A percentile compares a stretch with the other conserved stretches of the same genome.
Evolutionary conservation across 2,329 filamentous ascomycete genomes (phyloP).

Genomic region (Aspergillus felis): DNA sequence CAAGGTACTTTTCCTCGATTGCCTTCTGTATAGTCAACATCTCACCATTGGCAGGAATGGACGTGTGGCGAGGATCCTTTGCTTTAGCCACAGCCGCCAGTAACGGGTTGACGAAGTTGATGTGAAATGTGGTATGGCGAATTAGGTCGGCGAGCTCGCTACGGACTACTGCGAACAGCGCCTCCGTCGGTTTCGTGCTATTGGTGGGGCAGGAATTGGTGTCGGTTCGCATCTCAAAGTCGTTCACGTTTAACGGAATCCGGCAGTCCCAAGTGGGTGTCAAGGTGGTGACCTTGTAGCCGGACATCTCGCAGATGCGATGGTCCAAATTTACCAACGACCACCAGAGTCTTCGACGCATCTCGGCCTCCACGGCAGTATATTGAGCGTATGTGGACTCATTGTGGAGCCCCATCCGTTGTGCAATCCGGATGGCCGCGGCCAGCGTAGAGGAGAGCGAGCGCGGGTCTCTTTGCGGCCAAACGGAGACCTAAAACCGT

Average conservation of each 20-base stretch:
- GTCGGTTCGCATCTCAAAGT: constrained; percentile 37
- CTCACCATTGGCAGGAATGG: too few species aligned
- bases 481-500: too few species aligned
- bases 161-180: constrained; percentile 43
- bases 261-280: constrained; percentile 44
- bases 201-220: constrained; percentile 33
- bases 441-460: constrained; percentile 59
- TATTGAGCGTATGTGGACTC: constrained; percentile 51
- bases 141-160: constrained; percentile 42
- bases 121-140: constrained; percentile 37
- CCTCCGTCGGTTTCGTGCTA: constrained; percentile 36
- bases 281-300: constrained; percentile 39
- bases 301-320: constrained; percentile 64
- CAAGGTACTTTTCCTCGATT: constrained; percentile 47
- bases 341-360: constrained; percentile 72
- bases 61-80: too few species aligned
- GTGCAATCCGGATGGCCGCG: constrained; percentile 63
- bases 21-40: constrained; percentile 29
- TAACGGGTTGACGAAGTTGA: constrained; percentile 46
- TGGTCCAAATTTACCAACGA: constrained; percentile 65
- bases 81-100: constrained; percentile 16
- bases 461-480: constrained; percentile 51
- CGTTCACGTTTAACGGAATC: constrained; percentile 41
- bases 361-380: constrained; percentile 59
- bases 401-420: constrained; percentile 65